Percentiles rank a stretch among this genome's conserved stretches.
These are phyloP conservation scores for Lodderomyces parapsilosis DNA, from an alignment of 1,139 yeast species.

Conservation along the genomic window DNA sequence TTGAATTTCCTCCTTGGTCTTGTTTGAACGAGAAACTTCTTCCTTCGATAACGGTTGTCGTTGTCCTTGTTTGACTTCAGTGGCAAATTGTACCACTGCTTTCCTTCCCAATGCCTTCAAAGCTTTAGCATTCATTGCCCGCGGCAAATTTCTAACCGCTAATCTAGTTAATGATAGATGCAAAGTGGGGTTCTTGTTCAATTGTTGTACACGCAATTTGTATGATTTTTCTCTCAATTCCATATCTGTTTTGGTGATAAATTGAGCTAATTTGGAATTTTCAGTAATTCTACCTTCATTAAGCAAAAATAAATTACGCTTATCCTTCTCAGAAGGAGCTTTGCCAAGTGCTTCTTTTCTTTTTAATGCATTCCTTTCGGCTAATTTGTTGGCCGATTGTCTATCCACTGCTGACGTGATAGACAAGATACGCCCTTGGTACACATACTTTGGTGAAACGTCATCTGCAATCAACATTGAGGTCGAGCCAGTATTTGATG, in stretches of 20 bases:
- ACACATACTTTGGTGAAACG: slow-evolving; percentile 83
- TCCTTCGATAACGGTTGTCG: slow-evolving; percentile 91
- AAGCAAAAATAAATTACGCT: slow-evolving; percentile 76
- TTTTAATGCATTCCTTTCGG: slow-evolving; percentile 70
- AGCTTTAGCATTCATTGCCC: slow-evolving; percentile 86
- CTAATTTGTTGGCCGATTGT: slow-evolving; percentile 73
- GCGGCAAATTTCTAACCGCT: slow-evolving; percentile 90
- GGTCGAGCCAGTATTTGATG: slow-evolving; percentile 67
- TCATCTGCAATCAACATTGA: slow-evolving; percentile 90
- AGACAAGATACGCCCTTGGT: slow-evolving; percentile 87
- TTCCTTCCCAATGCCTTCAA: slow-evolving; percentile 90
- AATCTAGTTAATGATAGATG: slow-evolving; percentile 91
- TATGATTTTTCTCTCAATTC: slow-evolving; percentile 88
- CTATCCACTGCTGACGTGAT: slow-evolving; percentile 85
- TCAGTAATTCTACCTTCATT: slow-evolving; percentile 92
- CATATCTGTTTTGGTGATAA: slow-evolving; percentile 69
- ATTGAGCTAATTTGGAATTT: slow-evolving; percentile 74
- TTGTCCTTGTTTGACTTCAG: slow-evolving; percentile 69
- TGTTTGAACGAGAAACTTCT: slow-evolving; percentile 77
- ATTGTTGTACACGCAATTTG: slow-evolving; percentile 82
- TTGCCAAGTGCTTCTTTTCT: slow-evolving; percentile 79
- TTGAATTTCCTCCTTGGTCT: slow-evolving; percentile 46
- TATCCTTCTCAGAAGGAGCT: slow-evolving; percentile 76
- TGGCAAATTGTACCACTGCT: slow-evolving; percentile 95
- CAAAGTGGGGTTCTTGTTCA: slow-evolving; percentile 84